Base-by-base conservation (phyloP, 345 rosid genomes). In the Gossypium raimondii region DNA sequence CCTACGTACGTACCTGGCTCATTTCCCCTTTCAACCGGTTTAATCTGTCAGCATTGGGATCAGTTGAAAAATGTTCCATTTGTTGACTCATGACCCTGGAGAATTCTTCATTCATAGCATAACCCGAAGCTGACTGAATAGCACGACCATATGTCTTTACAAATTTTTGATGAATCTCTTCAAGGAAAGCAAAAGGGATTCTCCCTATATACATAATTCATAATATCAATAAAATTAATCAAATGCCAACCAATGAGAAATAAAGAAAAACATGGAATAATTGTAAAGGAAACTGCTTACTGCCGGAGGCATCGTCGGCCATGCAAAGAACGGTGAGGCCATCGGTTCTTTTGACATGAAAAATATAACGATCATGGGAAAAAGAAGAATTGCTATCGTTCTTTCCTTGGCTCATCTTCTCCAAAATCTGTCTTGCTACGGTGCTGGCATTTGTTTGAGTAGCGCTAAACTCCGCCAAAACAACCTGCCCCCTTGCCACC, bases 21-120 rank as follows among this genome's bases (percentile, higher is more conserved):
- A 88, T 86, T 84, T 88, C 91, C 52, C 85, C 87, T 71, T 78
- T 80, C 77, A 88, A 69, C 13, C 88, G 81, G 65, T 80, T 82
- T 17, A 86, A 48, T 56, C 85, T 83, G 51, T 88, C 86, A 3
- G 84, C 87, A 69, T 74, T 74, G 0, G 82, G 89, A 60, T 84
- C 82, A 48, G 63, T 83, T 7, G 86, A 84, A 56, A 67, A 86
- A 65, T 81, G 75, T 0, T 86, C 86, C 84, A 88, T 86, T 79
- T 81, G 86, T 22, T 79, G 88, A 76, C 87, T 70, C 61, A 86
- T 48, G 20, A 86, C 64, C 75, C 89, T 71, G 4, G 86, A 88
- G 48, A 88, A 88, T 18, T 88, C 91, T 17, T 84, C 87, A 44
- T 88, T 86, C 91, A 86, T 86, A 38, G 86, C 85, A 70, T 88